Conservation (phyloP, 208 protist species). For the Crithidia bombi region DNA sequence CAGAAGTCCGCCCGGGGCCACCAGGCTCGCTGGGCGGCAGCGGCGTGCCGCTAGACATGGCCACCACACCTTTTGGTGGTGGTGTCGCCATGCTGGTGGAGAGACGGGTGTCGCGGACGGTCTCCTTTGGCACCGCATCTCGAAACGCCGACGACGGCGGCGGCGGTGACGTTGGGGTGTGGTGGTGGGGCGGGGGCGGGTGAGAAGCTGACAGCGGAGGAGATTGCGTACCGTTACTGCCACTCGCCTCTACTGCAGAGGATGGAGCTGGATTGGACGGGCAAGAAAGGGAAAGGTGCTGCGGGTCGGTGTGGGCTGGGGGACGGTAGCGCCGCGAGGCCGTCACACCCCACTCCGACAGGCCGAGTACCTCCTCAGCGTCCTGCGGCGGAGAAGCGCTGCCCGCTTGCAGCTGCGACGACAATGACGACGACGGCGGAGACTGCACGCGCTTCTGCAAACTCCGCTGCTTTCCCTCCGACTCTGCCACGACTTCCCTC, state of each 20-base stretch:
- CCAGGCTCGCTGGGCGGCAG: constrained; percentile 17
- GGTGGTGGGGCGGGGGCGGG: neutral
- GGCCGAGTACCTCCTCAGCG: neutral
- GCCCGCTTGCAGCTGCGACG: too few relatives aligned
- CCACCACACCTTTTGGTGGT: constrained; percentile 13
- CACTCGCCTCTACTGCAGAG: neutral
- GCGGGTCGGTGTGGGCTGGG: neutral
- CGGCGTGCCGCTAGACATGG: constrained; percentile 4
- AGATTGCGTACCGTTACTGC: neutral
- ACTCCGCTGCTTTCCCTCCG: neutral
- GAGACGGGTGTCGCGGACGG: constrained; percentile 4
- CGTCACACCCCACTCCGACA: neutral
- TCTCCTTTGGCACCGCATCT: constrained; percentile 6
- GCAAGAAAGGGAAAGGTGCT: constrained; percentile 2
- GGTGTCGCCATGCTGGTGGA: neutral
- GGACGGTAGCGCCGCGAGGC: neutral
- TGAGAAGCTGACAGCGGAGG: neutral
- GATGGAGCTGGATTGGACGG: neutral
- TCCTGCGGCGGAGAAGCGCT: neutral
- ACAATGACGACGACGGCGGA: neutral
- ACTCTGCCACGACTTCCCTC: neutral
- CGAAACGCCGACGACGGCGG: constrained; percentile 17
- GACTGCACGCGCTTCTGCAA: too few relatives aligned
- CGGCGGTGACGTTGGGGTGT: constrained; percentile 4
- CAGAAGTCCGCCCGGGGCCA: constrained; percentile 3